phyloP scores from a whole-genome alignment of 2,329 filamentous ascomycete species.

The Pseudogymnoascus sp. region DNA sequence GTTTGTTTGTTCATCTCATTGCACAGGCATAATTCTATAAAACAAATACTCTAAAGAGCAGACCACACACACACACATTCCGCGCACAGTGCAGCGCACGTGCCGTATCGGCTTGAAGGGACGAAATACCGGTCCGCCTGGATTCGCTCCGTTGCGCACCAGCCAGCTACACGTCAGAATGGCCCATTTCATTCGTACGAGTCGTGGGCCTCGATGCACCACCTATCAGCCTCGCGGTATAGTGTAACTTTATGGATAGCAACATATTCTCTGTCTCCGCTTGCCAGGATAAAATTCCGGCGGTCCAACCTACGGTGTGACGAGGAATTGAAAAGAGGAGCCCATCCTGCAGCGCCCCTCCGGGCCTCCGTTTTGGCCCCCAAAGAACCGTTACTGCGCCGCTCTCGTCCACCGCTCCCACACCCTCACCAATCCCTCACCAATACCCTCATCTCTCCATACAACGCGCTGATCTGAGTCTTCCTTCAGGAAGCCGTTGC shows the following conservation, averaged over 20 bases:
- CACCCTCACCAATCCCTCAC: background rate
- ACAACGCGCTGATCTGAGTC: background rate
- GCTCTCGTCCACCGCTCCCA: background rate
- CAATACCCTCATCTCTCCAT: background rate
- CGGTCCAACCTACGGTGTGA: background rate
- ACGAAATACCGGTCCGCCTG: background rate
- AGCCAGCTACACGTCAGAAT: background rate
- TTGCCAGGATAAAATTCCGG: background rate
- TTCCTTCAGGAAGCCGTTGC: background rate
- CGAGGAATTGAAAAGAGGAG: background rate
- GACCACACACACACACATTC: background rate
- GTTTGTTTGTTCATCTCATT: background rate
- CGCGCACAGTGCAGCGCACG: background rate
- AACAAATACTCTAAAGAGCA: background rate
- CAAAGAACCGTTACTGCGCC: background rate
- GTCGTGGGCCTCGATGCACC: background rate
- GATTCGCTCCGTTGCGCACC: background rate
- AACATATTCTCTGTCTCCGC: background rate
- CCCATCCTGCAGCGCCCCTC: background rate
- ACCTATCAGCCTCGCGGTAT: background rate
- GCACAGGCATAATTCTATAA: background rate
- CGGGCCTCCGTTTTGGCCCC: background rate
- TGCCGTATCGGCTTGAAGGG: constrained; percentile 2
- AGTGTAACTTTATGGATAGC: background rate
- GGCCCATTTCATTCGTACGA: background rate